A percentile compares a stretch with the other conserved stretches of the same genome.
Conservation (phyloP, 257 asterid genomes). For the Ajuga chamaepitys region DNA sequence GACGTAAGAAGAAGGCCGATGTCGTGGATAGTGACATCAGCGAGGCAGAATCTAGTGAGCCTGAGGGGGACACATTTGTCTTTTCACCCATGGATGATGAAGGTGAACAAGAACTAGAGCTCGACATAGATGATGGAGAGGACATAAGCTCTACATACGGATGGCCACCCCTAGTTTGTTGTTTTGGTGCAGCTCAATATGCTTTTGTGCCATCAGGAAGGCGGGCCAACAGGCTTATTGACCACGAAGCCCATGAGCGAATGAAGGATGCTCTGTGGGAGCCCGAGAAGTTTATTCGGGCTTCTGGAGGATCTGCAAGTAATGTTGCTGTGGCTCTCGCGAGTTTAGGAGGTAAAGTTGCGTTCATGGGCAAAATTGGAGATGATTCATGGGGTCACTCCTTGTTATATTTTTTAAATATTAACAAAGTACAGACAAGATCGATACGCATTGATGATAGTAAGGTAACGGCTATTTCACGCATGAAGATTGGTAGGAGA, state of each 20-base stretch:
- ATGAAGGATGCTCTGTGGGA: conserved; percentile 58
- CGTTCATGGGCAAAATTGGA: conserved; percentile 96
- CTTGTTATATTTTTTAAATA: conserved; percentile 53
- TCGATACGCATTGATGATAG: conserved; percentile 57
- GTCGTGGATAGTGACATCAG: conserved; percentile 28
- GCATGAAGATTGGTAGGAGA: conserved; percentile 64
- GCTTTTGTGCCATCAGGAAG: conserved; percentile 85
- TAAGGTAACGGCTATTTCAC: conserved; percentile 54
- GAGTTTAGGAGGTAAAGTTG: conserved; percentile 86
- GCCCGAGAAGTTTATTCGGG: conserved; percentile 81
- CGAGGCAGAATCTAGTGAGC: conserved; percentile 33
- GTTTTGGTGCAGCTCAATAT: conserved; percentile 84
- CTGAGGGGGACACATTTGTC: conserved; percentile 31
- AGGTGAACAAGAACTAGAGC: conserved; percentile 42
- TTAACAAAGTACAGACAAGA: conserved; percentile 72
- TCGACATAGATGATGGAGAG: conserved; percentile 63
- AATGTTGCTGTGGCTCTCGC: conserved; percentile 91
- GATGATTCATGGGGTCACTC: conserved; percentile 78
- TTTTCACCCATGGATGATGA: conserved; percentile 32
- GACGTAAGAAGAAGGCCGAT: conserved; percentile 49
- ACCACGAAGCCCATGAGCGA: conserved; percentile 65
- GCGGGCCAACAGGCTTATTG: conserved; percentile 69
- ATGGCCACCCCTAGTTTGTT: conserved; percentile 98
- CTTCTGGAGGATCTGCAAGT: conserved; percentile 84
- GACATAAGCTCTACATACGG: conserved; percentile 83